A percentile compares a stretch with the other conserved stretches of the same genome.
Evolutionary conservation across 2,329 filamentous ascomycete species (phyloP).

Genomic region (Chalara sp.): DNA sequence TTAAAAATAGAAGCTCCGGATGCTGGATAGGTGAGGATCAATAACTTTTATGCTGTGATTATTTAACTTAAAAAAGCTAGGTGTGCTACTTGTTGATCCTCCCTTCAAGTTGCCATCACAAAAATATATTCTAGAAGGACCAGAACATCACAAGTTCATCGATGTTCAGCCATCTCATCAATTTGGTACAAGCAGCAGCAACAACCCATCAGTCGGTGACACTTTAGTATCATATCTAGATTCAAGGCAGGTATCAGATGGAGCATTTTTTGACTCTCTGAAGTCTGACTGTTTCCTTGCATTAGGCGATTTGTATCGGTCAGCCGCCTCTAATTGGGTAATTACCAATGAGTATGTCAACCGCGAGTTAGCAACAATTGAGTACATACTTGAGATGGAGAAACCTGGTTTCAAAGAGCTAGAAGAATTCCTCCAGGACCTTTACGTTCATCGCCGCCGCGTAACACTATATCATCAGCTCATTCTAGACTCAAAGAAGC

Average conservation of each 20-base stretch:
- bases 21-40: slow-evolving; percentile 4
- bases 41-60: neutral
- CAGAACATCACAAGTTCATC: too few relatives aligned
- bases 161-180: too few relatives aligned
- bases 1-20: neutral
- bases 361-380: slow-evolving; percentile 4
- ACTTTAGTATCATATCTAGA: neutral
- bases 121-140: neutral
- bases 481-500: neutral
- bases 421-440: slow-evolving; percentile 5
- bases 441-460: slow-evolving; percentile 3
- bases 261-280: neutral
- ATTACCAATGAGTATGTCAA: slow-evolving; percentile 7
- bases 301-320: slow-evolving; percentile 1
- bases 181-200: neutral
- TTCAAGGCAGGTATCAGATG: neutral
- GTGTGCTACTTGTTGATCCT: slow-evolving; percentile 3
- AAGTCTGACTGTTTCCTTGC: slow-evolving; percentile 1
- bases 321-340: slow-evolving; percentile 5
- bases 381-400: slow-evolving; percentile 6
- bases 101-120: slow-evolving; percentile 2
- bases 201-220: neutral
- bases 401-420: slow-evolving; percentile 3
- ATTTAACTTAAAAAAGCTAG: neutral
- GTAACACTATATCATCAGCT: slow-evolving; percentile 4